Evolutionary conservation across 805 yeast species (phyloP), one percentile per base, ranked within the genome.

Genomic region (Henningerozyma blattae): DNA sequence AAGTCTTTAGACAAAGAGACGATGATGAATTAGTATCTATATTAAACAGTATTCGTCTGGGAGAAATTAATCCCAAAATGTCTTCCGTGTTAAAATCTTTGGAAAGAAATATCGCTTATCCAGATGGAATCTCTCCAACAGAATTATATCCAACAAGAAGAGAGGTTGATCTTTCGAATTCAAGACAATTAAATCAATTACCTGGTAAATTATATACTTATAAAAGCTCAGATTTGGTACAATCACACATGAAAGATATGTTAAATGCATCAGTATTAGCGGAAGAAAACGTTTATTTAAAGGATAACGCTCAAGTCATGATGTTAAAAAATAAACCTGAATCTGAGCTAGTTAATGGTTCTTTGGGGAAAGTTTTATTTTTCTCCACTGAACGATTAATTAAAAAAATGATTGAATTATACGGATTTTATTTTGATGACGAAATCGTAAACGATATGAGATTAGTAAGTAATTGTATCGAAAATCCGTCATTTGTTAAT

Each of bases 291-390:
- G 49, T 91, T 13, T 65, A 62, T 3, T 59, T 91, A 42, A 89
- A 87, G 53, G 76, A 72, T 35, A 85, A 84, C 25, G 93, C 95
- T 0, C 98, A 91, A 56, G 96, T 91, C 2, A 87, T 91, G 95
- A 75, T 84, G 67, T 59, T 91, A 43, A 84, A 82, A 47, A 91
- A 91, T 52, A 66, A 70, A 19, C 87, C 83, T 42, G 79, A 74
- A 8, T 59, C 65, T 3, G 50, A 50, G 14, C 61, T 91, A 26
- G 97, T 91, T 27, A 91, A 91, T 58, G 98, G 99, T 3, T 73
- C 95, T 0, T 62, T 89, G 26, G 99, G 99, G 0, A 72, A 67
- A 26, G 78, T 91, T 1, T 38, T 64, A 3, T 55, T 58, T 22
- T 65, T 65, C 38, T 42, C 58, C 7, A 48, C 65, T 1, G 44